These are phyloP conservation scores for Rhododendron griersonianum DNA, from an alignment of 148 eudicot species.

Conservation along the genomic window DNA sequence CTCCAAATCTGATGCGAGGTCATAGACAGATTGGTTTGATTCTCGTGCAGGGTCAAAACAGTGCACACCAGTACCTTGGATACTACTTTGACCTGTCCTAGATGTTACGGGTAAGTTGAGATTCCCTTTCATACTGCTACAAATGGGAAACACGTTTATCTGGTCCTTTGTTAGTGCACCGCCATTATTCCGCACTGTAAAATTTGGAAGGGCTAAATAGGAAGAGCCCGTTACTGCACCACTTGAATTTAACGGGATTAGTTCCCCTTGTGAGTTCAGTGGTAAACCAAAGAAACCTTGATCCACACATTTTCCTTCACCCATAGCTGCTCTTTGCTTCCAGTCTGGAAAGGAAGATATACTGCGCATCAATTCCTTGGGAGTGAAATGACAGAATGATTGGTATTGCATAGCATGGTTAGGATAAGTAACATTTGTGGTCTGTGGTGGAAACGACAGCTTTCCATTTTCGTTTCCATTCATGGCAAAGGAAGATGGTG, in stretches of 20 bases:
- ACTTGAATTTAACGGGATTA: constrained; percentile 21
- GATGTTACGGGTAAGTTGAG: background rate
- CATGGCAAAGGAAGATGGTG: constrained; percentile 4
- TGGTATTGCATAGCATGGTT: constrained; percentile 10
- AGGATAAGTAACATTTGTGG: background rate
- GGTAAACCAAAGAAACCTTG: constrained; percentile 34
- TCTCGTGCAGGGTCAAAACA: constrained; percentile 5
- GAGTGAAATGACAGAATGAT: constrained; percentile 17
- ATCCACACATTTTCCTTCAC: constrained; percentile 9
- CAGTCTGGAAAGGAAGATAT: constrained; percentile 22
- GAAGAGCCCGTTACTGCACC: constrained; percentile 13
- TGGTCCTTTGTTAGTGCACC: constrained; percentile 11
- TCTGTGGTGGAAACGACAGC: constrained; percentile 7
- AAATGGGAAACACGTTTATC: constrained; percentile 10
- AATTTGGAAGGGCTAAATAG: background rate
- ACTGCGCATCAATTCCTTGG: constrained; percentile 23
- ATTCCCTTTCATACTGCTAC: constrained; percentile 9
- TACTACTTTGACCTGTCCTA: background rate
- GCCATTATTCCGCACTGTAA: background rate
- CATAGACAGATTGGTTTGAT: constrained; percentile 5
- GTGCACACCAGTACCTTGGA: background rate
- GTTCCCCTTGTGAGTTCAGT: constrained; percentile 40
- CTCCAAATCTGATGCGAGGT: constrained; percentile 10
- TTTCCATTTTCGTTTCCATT: constrained; percentile 6
- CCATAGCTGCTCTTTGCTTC: constrained; percentile 18